Evolutionary conservation across 805 yeast species (phyloP), one percentile per base, ranked within the genome.

Genomic region (Candida nitratophila): DNA sequence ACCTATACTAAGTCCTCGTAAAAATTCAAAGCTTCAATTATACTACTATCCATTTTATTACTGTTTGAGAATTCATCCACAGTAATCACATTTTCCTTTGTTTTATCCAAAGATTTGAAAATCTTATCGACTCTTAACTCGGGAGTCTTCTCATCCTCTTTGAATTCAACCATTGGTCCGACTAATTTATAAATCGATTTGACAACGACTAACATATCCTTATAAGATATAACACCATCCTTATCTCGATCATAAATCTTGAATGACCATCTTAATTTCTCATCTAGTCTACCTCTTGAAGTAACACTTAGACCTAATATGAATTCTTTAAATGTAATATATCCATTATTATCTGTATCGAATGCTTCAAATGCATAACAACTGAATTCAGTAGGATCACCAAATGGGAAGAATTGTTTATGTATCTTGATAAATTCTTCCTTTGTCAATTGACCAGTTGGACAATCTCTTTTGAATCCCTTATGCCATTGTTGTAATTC

Each of bases 401-500:
- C 99, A 69, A 93, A 93, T 17, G 99, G 99, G 71, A 93, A 93
- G 63, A 91, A 93, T 59, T 93, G 98, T 61, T 87, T 87, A 68
- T 90, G 95, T 17, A 93, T 90, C 63, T 86, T 87, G 52, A 84
- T 80, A 62, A 93, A 88, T 58, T 93, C 98, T 40, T 83, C 86
- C 56, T 83, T 84, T 3, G 89, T 79, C 24, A 93, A 70, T 60
- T 83, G 90, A 1, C 98, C 98, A 30, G 79, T 73, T 1, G 97
- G 97, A 61, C 96, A 91, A 62, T 93, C 99, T 58, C 96, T 75
- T 36, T 84, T 70, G 55, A 93, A 93, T 2, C 98, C 98, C 60
- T 91, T 91, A 60, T 91, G 91, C 99, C 99, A 93, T 60, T 91
- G 99, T 63, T 93, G 98, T 37, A 93, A 75, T 60, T 93, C 99